Conservation (phyloP, 139 green algal genomes). For the Chlorella sp. region DNA sequence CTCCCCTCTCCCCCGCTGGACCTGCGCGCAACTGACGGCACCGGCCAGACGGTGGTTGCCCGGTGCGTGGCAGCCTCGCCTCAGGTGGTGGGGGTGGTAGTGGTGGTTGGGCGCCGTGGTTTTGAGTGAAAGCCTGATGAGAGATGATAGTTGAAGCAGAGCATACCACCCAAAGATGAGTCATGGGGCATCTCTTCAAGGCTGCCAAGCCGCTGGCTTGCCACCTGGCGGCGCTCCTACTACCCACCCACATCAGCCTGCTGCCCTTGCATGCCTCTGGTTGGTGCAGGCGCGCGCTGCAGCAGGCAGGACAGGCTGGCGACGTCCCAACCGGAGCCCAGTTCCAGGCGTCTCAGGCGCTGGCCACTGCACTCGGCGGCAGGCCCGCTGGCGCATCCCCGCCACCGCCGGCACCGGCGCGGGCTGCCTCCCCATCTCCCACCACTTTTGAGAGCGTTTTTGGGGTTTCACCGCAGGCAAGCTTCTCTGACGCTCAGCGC, state of each 20-base stretch:
- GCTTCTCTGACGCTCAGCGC: no score
- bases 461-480: not conserved
- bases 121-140: no score
- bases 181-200: not conserved
- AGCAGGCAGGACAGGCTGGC: conserved; percentile 9
- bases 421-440: not conserved
- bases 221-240: no score
- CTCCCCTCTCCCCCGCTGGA: conserved; percentile 45
- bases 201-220: not conserved
- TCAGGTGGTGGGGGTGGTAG: not conserved
- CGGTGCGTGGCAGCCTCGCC: not conserved
- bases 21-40: conserved; percentile 28
- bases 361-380: not conserved
- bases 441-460: not conserved
- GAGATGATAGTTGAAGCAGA: no score
- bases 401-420: not conserved
- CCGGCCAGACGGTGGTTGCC: conserved; percentile 13
- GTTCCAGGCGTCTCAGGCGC: conserved; percentile 8
- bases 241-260: no score
- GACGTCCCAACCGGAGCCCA: conserved; percentile 9
- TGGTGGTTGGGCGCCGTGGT: no score
- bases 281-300: not conserved
- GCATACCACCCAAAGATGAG: no score
- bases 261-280: not conserved
- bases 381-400: not conserved